Conservation (phyloP, 257 asterid genomes). For the Solanum peruvianum region DNA sequence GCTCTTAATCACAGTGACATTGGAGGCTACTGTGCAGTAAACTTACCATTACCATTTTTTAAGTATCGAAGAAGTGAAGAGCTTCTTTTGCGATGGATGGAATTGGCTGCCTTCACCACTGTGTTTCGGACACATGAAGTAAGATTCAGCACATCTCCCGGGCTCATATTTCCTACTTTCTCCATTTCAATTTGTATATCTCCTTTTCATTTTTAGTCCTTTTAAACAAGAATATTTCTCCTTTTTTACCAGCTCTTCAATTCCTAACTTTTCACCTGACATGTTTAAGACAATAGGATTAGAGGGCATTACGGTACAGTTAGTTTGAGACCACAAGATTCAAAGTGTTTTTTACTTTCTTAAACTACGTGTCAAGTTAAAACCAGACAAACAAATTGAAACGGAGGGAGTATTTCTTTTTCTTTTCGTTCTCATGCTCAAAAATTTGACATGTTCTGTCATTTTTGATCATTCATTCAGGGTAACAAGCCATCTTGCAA, state of each 20-base stretch:
- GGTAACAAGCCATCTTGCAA: constrained; percentile 84
- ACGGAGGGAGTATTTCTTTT: accelerated
- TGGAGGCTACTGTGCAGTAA: constrained; percentile 88
- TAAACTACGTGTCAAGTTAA: background rate
- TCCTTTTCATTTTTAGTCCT: background rate
- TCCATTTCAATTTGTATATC: background rate
- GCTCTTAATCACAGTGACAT: constrained; percentile 91
- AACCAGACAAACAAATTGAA: background rate
- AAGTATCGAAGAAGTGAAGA: constrained; percentile 79
- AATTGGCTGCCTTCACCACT: constrained; percentile 75
- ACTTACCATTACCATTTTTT: constrained; percentile 60
- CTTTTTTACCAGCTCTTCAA: background rate
- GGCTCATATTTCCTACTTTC: background rate
- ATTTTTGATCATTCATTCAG: constrained; percentile 18
- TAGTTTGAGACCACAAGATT: background rate
- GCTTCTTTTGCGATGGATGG: constrained; percentile 91
- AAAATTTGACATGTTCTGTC: background rate
- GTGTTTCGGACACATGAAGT: constrained; percentile 94
- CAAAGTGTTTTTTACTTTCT: background rate
- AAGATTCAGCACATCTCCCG: constrained; percentile 5
- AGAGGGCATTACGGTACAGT: background rate
- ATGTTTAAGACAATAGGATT: background rate
- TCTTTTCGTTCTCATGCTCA: background rate
- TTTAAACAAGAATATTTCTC: background rate
- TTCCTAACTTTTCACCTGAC: no score